phyloP scores from a whole-genome alignment of 179 eudicot species.

The Sideroxylon spinosum region DNA sequence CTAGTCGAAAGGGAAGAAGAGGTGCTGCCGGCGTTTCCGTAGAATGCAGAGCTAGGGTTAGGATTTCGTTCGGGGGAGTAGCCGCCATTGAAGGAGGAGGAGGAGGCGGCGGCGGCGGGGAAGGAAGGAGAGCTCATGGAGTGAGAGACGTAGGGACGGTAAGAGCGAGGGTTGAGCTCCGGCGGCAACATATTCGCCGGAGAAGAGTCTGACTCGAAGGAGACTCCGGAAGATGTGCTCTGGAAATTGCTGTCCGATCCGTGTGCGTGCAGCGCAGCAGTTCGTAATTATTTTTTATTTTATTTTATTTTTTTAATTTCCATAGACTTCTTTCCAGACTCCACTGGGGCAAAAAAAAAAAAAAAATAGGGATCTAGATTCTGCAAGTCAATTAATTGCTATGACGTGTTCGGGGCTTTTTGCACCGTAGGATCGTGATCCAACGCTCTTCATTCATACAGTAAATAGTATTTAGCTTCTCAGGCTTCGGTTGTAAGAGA shows the following conservation, averaged over 20 bases:
- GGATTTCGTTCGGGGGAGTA: constrained; percentile 49
- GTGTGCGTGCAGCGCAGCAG: too few relatives aligned
- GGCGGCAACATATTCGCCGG: constrained; percentile 57
- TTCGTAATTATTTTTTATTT: too few relatives aligned
- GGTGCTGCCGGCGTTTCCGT: constrained; percentile 18
- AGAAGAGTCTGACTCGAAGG: not conserved
- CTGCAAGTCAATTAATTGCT: not conserved
- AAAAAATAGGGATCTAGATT: too few relatives aligned
- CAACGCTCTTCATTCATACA: not conserved
- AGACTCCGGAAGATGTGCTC: too few relatives aligned
- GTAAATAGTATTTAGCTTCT: too few relatives aligned
- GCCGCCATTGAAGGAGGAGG: constrained; percentile 23
- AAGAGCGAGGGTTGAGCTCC: constrained; percentile 68
- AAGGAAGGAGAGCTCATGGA: constrained; percentile 52
- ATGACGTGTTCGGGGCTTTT: not conserved
- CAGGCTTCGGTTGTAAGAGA: too few relatives aligned
- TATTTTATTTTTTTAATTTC: too few relatives aligned
- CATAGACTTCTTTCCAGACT: too few relatives aligned
- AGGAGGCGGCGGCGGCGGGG: constrained; percentile 28
- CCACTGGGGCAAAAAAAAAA: too few relatives aligned
- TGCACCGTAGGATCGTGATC: not conserved
- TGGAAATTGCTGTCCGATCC: too few relatives aligned
- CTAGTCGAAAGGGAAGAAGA: constrained; percentile 22
- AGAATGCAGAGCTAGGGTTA: constrained; percentile 34
- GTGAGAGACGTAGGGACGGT: constrained; percentile 61